A percentile compares a stretch with the other conserved stretches of the same genome.
Conservation (phyloP, 306 rosid genomes). For the Gleditsia sinensis region DNA sequence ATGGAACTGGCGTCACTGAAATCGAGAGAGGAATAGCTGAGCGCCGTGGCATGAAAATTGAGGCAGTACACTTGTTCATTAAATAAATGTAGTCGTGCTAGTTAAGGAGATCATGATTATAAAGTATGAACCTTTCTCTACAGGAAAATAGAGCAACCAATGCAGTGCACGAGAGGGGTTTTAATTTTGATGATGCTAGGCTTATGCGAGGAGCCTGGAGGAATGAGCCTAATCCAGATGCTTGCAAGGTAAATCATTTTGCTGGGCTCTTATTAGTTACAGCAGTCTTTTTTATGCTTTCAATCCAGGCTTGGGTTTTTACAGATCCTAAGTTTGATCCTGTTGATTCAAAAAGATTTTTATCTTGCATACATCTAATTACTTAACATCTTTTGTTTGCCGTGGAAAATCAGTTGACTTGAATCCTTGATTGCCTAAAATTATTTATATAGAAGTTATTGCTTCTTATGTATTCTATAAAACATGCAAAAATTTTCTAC, state of each 20-base stretch:
- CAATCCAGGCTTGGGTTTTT: slow-evolving; percentile 2
- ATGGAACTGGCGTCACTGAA: slow-evolving; percentile 94
- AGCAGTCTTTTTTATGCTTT: slow-evolving; percentile 18
- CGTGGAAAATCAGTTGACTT: slow-evolving; percentile 24
- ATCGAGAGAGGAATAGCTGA: slow-evolving; percentile 84
- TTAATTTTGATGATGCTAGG: slow-evolving; percentile 86
- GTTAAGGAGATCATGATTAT: slow-evolving; percentile 7
- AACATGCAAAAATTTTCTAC: slow-evolving; percentile 3
- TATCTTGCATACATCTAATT: slow-evolving; percentile 6
- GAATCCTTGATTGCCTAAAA: slow-evolving; percentile 2
- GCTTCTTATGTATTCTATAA: slow-evolving; percentile 21
- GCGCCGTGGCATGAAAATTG: slow-evolving; percentile 69
- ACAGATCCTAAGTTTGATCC: slow-evolving; percentile 26
- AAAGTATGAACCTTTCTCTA: slow-evolving; percentile 28
- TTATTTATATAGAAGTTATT: neutral
- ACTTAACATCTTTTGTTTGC: neutral
- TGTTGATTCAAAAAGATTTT: slow-evolving; percentile 12
- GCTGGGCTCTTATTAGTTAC: slow-evolving; percentile 13
- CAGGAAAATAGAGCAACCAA: slow-evolving; percentile 61
- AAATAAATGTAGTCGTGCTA: neutral
- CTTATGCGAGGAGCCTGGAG: slow-evolving; percentile 98
- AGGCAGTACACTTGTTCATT: slow-evolving; percentile 42
- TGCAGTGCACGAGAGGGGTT: slow-evolving; percentile 76
- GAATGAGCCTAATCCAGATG: slow-evolving; percentile 91
- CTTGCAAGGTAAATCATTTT: slow-evolving; percentile 69